A percentile compares a stretch with the other conserved stretches of the same genome.
Conservation (phyloP, 805 yeast genomes). For the Ascoidea tarda region DNA sequence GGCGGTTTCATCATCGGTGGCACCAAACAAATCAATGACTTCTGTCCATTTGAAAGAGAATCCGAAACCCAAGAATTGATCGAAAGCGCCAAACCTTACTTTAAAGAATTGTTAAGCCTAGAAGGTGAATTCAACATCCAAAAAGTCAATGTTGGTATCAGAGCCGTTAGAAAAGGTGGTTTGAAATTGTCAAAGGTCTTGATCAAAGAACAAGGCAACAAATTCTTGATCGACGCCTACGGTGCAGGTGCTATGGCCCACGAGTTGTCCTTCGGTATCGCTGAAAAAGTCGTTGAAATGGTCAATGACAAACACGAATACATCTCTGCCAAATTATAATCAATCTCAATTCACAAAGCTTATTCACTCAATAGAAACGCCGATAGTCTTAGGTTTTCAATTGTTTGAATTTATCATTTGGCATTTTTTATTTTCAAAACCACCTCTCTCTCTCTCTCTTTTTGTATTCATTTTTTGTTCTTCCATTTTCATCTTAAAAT, state of each 20-base stretch:
- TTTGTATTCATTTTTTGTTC: too few species aligned
- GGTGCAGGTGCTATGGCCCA: conserved; percentile 71
- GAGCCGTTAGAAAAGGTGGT: conserved; percentile 54
- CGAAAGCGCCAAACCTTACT: conserved; percentile 27
- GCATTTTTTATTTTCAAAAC: too few species aligned
- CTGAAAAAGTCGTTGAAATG: conserved; percentile 23
- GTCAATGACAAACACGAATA: conserved; percentile 3
- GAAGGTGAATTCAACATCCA: conserved; percentile 30
- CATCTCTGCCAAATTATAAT: not conserved
- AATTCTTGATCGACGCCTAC: conserved; percentile 40
- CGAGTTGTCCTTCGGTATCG: conserved; percentile 60
- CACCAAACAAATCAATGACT: conserved; percentile 40
- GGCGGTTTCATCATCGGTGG: conserved; percentile 56
- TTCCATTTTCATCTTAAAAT: too few species aligned
- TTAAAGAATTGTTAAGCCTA: conserved; percentile 38
- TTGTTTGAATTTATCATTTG: too few species aligned
- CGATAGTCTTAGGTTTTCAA: too few species aligned
- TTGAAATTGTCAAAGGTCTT: conserved; percentile 16
- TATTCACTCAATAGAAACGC: too few species aligned
- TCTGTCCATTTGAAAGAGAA: conserved; percentile 20
- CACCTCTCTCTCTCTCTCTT: too few species aligned
- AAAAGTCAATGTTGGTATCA: conserved; percentile 48
- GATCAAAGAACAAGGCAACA: conserved; percentile 8
- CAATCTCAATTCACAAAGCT: too few species aligned
- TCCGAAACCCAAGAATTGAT: conserved; percentile 34